A percentile compares a stretch with the other conserved stretches of the same genome.
Conservation (phyloP, 768 basidiomycete species). For the Harrya chromipes region DNA sequence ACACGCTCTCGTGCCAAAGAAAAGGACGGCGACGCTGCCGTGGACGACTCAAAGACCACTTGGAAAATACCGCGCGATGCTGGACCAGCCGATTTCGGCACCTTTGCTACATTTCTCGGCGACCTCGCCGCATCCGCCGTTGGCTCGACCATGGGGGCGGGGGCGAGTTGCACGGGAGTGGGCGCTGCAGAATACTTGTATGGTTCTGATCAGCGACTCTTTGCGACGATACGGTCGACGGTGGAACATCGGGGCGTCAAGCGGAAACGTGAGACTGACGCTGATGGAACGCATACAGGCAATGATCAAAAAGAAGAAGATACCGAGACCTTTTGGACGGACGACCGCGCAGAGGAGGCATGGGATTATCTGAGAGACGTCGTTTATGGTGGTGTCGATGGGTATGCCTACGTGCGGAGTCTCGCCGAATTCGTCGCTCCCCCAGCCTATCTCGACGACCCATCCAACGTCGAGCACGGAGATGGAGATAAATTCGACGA, state of each 20-base stretch:
- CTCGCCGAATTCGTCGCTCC: constrained; percentile 64
- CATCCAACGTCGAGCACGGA: neutral
- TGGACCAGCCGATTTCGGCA: constrained; percentile 58
- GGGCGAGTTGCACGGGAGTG: constrained; percentile 10
- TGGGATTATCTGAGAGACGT: constrained; percentile 68
- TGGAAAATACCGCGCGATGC: constrained; percentile 54
- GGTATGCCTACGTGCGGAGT: constrained; percentile 72
- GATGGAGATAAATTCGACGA: too few relatives aligned
- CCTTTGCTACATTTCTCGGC: constrained; percentile 52
- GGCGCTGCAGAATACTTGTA: constrained; percentile 8
- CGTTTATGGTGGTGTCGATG: constrained; percentile 80
- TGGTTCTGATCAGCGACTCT: constrained; percentile 19
- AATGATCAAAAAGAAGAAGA: constrained; percentile 5
- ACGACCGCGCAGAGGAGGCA: constrained; percentile 47
- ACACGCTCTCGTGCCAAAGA: constrained; percentile 48
- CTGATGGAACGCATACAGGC: neutral
- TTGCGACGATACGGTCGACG: constrained; percentile 39
- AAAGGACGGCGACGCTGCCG: constrained; percentile 43
- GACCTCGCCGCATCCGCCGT: constrained; percentile 34
- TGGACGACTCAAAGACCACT: constrained; percentile 33
- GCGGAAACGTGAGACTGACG: constrained; percentile 19
- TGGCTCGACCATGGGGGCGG: constrained; percentile 19
- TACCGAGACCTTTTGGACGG: constrained; percentile 45
- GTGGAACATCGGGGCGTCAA: constrained; percentile 25
- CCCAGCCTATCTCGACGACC: constrained; percentile 13